Percentiles rank a stretch among this genome's conserved stretches.
These are phyloP conservation scores for Lentinus tigrinus DNA, from an alignment of 768 basidiomycete genomes.

Conservation along the genomic window DNA sequence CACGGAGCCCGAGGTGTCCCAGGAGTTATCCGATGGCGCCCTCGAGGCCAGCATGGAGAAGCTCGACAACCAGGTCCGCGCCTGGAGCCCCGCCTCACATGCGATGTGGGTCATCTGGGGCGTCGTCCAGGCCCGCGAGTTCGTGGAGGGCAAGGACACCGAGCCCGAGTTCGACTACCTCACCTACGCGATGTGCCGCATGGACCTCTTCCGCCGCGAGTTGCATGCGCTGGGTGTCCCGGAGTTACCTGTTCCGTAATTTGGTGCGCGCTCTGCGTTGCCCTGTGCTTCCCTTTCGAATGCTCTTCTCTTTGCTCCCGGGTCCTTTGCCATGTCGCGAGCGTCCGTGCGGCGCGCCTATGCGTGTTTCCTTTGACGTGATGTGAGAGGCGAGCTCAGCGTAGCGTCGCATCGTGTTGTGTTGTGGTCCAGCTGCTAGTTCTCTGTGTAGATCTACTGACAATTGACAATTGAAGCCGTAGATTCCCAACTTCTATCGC, in stretches of 20 bases:
- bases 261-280: background rate
- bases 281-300: background rate
- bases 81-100: slow-evolving; percentile 90
- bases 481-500: too few relatives aligned
- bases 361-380: too few relatives aligned
- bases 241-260: background rate
- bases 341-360: background rate
- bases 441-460: too few relatives aligned
- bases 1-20: slow-evolving; percentile 23
- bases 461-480: too few relatives aligned
- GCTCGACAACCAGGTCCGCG: slow-evolving; percentile 75
- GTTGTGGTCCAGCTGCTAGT: too few relatives aligned
- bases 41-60: slow-evolving; percentile 48
- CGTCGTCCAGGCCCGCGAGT: slow-evolving; percentile 83
- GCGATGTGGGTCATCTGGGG: slow-evolving; percentile 97
- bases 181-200: slow-evolving; percentile 70
- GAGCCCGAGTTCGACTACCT: slow-evolving; percentile 90
- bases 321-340: background rate
- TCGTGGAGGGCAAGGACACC: slow-evolving; percentile 53
- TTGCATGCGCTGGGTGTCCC: slow-evolving; percentile 44
- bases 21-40: slow-evolving; percentile 17
- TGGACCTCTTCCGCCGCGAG: slow-evolving; percentile 61
- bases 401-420: too few relatives aligned
- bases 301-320: background rate
- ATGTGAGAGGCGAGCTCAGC: too few relatives aligned